These are phyloP conservation scores for Colletotrichum euphorbiae DNA, from an alignment of 2,329 filamentous ascomycete genomes.

Conservation along the genomic window DNA sequence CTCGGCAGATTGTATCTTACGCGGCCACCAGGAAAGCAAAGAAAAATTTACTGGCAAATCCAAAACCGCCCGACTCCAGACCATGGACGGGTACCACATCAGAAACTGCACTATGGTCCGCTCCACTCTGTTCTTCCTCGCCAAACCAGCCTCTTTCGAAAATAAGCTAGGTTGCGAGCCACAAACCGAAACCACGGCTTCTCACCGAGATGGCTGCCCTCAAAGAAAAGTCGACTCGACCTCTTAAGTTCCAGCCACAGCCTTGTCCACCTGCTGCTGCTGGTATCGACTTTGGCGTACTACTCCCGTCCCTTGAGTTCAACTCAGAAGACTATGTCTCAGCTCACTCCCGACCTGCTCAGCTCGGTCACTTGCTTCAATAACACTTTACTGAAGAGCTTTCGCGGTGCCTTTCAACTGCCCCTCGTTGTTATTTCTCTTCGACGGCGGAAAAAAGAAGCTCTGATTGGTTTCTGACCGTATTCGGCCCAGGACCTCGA, in stretches of 20 bases:
- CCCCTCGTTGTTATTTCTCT: slow-evolving; percentile 14
- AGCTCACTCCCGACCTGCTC: slow-evolving; percentile 11
- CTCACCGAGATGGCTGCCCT: slow-evolving; percentile 27
- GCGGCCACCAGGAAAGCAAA: not conserved
- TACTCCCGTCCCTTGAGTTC: not conserved
- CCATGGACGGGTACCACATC: slow-evolving; percentile 5
- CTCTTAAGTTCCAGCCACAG: slow-evolving; percentile 11
- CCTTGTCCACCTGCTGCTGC: slow-evolving; percentile 15
- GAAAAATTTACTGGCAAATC: not conserved
- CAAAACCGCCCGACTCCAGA: slow-evolving; percentile 9
- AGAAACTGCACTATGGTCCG: not conserved
- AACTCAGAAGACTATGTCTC: slow-evolving; percentile 5
- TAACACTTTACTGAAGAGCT: slow-evolving; percentile 1
- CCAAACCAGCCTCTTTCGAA: slow-evolving; percentile 30
- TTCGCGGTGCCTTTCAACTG: not conserved
- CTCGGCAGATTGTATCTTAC: slow-evolving; percentile 23
- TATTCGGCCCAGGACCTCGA: slow-evolving; percentile 1
- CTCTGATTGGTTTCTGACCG: not conserved
- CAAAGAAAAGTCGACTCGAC: not conserved
- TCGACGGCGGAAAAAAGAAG: slow-evolving; percentile 8
- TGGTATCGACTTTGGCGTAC: not conserved
- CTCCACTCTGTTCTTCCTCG: slow-evolving; percentile 24
- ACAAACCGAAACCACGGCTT: slow-evolving; percentile 35
- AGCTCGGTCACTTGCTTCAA: not conserved
- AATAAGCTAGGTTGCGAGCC: slow-evolving; percentile 19